These are phyloP conservation scores for Fusarium sp. DNA, from an alignment of 2,329 filamentous ascomycete genomes.

Conservation along the genomic window DNA sequence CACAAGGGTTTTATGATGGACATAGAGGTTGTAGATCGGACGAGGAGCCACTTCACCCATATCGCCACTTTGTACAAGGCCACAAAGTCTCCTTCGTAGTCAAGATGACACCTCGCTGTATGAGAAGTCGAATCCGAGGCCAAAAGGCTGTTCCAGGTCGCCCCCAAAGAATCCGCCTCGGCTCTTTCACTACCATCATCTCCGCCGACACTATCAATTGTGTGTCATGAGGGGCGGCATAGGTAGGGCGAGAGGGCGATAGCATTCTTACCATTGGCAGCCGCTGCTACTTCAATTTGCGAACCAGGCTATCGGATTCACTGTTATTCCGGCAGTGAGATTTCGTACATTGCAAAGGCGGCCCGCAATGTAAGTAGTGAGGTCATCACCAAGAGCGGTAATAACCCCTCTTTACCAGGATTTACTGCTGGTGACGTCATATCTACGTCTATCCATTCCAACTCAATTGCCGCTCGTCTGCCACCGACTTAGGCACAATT, in stretches of 20 bases:
- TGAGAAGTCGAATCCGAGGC: not conserved
- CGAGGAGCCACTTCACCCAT: constrained; percentile 3
- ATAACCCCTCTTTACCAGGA: no score
- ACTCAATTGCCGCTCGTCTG: no score
- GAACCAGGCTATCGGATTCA: not conserved
- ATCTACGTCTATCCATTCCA: no score
- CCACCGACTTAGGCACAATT: no score
- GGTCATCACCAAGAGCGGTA: not conserved
- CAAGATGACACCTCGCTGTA: not conserved
- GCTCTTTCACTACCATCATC: not conserved
- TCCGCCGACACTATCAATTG: not conserved
- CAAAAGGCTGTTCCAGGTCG: not conserved
- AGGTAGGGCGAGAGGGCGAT: not conserved
- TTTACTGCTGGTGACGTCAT: no score
- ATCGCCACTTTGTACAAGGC: not conserved
- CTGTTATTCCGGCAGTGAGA: not conserved
- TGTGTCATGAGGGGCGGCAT: not conserved
- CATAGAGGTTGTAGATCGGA: not conserved
- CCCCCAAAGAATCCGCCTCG: not conserved
- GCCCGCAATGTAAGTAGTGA: not conserved
- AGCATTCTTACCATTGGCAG: no score
- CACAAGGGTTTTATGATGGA: not conserved
- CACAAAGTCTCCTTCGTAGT: not conserved
- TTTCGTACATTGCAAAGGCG: not conserved
- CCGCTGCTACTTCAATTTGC: not conserved